Base-by-base conservation (phyloP, 768 basidiomycete species). In the Sporobolomyces phaffii region DNA sequence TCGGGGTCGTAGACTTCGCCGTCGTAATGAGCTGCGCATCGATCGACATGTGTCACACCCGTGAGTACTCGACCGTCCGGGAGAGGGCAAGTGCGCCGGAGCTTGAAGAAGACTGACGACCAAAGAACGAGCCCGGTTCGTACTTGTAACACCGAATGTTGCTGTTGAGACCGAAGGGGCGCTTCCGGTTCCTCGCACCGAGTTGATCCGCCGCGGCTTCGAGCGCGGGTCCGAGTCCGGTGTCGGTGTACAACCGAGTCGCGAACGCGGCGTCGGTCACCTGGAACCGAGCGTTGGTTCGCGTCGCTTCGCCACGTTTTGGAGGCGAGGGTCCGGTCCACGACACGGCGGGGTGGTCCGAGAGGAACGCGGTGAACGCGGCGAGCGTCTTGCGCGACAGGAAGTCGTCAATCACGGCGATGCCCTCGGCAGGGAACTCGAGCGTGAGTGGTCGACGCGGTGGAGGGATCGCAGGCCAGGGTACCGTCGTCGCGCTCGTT, bases 101-200 rank as follows among this genome's bases (percentile, higher is more conserved):
- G 11, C 28, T 38, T 3, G 31, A 29, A 2, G 10, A 43, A 17
- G 20, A n/a, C 69, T n/a, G 11, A 70, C 69, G 63, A 11, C 86
- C 86, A 76, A 89, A 89, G 77, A 85, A 82, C 67, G 87, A 85
- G 0, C 64, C 67, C 17, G 43, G 40, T 0, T 40, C 26, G 74
- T 88, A 89, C 70, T 85, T 85, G 76, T 88, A 88, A 66, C 88
- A 76, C 33, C 88, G 80, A 36, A 89, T 88, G 74, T 89, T 88
- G 2, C 85, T 82, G 76, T 89, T 89, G 61, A 87, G 13, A 73
- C 73, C 75, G 81, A 82, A 50, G 10, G 68, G 18, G 20, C 7
- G 33, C 26, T 24, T 40, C 6, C 60, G 49, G 24, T 44, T 45
- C 43, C 44, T 47, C 0, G 33, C 62, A 48, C 54, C 52, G 8